Conservation (phyloP, 225 moss, liverwort and hornwort species). For the Pseudoscleropodium purum region DNA sequence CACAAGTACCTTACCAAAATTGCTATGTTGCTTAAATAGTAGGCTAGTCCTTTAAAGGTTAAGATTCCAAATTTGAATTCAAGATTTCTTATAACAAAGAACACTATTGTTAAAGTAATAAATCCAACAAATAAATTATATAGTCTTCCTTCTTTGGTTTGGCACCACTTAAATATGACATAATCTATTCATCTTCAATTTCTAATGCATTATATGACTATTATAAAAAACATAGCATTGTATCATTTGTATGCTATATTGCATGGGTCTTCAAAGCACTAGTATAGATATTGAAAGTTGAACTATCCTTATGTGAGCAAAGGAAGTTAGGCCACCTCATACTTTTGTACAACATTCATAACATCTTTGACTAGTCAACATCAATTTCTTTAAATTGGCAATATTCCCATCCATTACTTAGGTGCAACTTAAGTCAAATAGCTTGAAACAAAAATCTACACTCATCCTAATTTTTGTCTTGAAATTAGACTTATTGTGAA, state of each 20-base stretch:
- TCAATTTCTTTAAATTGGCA: background rate
- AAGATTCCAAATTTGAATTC: no score
- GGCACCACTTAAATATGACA: no score
- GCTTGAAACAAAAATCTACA: background rate
- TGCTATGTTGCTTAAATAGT: no score
- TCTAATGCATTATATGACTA: background rate
- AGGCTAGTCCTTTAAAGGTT: no score
- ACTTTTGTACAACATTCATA: background rate
- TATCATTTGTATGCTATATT: background rate
- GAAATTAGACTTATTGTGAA: no score
- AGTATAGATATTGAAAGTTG: background rate
- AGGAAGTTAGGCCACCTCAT: no score
- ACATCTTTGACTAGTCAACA: background rate
- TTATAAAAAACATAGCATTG: background rate
- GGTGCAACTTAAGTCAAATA: rapidly evolving
- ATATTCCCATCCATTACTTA: background rate
- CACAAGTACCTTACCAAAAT: no score
- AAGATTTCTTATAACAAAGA: background rate
- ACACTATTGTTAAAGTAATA: no score
- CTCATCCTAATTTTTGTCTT: background rate
- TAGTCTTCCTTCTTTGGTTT: background rate
- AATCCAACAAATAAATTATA: background rate
- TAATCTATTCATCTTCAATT: background rate
- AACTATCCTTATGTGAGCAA: background rate
- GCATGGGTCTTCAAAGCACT: background rate